Base-by-base conservation (phyloP, 2,329 filamentous ascomycete species). In the Colletotrichum paranaense region DNA sequence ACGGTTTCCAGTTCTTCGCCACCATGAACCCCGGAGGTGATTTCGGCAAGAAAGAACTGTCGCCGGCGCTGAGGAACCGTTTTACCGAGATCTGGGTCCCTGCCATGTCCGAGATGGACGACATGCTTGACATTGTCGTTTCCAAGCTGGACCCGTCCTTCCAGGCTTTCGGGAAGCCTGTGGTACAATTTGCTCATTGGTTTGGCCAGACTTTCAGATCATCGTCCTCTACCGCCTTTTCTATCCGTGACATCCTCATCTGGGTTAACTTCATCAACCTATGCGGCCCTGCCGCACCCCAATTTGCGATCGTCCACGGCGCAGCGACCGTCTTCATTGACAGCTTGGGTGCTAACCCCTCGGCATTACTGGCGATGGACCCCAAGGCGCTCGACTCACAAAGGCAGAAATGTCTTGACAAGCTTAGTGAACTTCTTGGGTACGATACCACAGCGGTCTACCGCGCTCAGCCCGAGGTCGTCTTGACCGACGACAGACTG, bases 51-150 rank as follows among this genome's bases (percentile, higher is more conserved):
- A 95, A 96, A 77, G 97, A 99, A 81, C 88, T 99, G 14, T 99
- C 97, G 1, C 97, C 97, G 3, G 97, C 97, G 16, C 86, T 99
- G 73, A 90, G 97, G 58, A 99, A 99, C 81, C 94, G 97, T 73
- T 98, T 99, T 81, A 99, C 97, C 0, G 97, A 99, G 82, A 98
- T 99, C 9, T 99, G 97, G 97, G 97, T 98, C 0, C 95, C 97
- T 1, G 90, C 95, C 1, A 85, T 98, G 72, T 95, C 95, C 1
- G 94, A 96, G 73, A 89, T 91, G 64, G 92, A 95, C 35, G 97
- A 99, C 80, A 92, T 98, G 42, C 84, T 95, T 24, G 93, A 97
- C 56, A 99, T 99, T 76, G 91, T 98, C 19, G 86, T 88, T 64
- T 91, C 92, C 14, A 98, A 97, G 81, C 86, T 99, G 22, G 82